Evolutionary conservation across 1,284 basidiomycete genomes (phyloP), one percentile per base, ranked within the genome.

Genomic region (Microbotryomycetes sp.): DNA sequence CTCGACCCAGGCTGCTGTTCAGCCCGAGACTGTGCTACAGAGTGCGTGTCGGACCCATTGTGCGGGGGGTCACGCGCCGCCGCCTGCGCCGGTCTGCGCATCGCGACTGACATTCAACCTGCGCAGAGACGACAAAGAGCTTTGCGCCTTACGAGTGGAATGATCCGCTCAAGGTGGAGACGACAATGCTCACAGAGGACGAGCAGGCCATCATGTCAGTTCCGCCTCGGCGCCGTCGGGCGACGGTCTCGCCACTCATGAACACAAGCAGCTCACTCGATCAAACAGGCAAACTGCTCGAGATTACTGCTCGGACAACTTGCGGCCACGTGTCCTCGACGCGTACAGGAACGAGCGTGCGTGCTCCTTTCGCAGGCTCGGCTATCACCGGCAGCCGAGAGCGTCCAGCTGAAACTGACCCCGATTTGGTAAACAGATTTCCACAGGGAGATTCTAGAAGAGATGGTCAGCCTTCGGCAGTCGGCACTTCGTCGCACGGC

Each of bases 301-400:
- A 51, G 81, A 82, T 52, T 97, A 92, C 74, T 92, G 89, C 71
- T 88, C 93, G 85, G 88, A 91, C 70, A 82, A 84, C 57, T 82
- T 97, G 15, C 78, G 84, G 58, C 91, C 93, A 21, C 84, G 91
- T 29, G 88, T 97, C 24, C 76, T 89, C 41, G 80, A 96, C 51
- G 91, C 85, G 46, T 91, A 91, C 81, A 81, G 93, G 56, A 90
- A 85, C 23, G 93, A 97, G 81, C 79, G 89, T 86, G 66, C 62
- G 78, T 66, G 24, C 60, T 24, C 46, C 26, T 11, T 16, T 23
- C 9, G 5, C 18, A 11, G 26, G 18, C n/a, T 23, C 29, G 13
- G 15, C 27, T 57, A 3, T n/a, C 28, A 27, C 30, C 48, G 3
- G 29, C 23, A n/a, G 24, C 31, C 52, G 31, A 3, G 26, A 31